Base-by-base conservation (phyloP, 495 filamentous ascomycete species). In the Penicillium chermesinum region DNA sequence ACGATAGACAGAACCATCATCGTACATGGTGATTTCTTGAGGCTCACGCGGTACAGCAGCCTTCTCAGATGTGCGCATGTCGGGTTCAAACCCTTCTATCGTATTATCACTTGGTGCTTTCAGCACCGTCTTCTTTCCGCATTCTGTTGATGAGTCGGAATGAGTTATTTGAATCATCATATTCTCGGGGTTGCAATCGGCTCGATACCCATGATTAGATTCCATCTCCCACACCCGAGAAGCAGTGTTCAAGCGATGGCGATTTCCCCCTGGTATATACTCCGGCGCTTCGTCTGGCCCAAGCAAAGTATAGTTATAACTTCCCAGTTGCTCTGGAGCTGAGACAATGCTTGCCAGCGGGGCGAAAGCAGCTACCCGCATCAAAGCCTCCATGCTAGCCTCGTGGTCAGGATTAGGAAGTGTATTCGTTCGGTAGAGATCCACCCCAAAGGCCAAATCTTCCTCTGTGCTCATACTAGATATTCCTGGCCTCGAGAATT, bases 401-500 rank as follows among this genome's bases (percentile, higher is more conserved):
- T 52, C 39, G 35, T 38, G 4, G 1, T 16, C 25, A 18, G 33
- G 0, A 9, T 59, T 46, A 15, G 48, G 53, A 14, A 58, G 52
- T 43, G 46, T 49, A 16, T 46, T 42, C 4, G 57, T 64, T 14
- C 69, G 65, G 40, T 64, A 61, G 3, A 72, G 53, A 16, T 59
- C 52, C 38, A 52, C 40, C 10, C 69, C 69, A 39, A 72, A 69
- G 2, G 47, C 49, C 22, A 51, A 33, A 21, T 72, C 67, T 12
- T 66, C 62, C 39, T 66, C 59, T 10, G 67, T 72, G 20, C 51
- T 65, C 7, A 58, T 51, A 18, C 46, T 59, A 21, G 55, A 61
- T 16, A 45, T 10, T 5, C 19, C 42, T 22, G 7, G 17, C 15
- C 32, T 14, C 2, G 10, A 42, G 18, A 20, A 2, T 7, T 32